Conservation (phyloP, 129 eudicot species). For the Saposhnikovia divaricata region DNA sequence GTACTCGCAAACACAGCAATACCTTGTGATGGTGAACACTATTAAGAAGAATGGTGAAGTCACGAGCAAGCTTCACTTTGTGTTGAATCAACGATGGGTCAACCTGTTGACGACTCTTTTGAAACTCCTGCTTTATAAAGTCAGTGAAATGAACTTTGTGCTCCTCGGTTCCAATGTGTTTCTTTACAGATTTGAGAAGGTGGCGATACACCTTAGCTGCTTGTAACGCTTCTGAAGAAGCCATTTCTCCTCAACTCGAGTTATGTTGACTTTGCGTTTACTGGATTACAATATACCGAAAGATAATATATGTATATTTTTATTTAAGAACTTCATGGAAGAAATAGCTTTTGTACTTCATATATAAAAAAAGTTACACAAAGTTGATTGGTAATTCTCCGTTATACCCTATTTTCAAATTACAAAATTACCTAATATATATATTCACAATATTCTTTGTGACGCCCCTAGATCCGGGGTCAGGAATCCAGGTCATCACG, state of each 20-base stretch:
- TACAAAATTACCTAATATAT: background rate
- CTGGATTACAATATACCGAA: background rate
- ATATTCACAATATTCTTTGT: background rate
- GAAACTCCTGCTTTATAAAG: slow-evolving; percentile 63
- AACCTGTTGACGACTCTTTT: slow-evolving; percentile 28
- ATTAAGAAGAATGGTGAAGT: slow-evolving; percentile 60
- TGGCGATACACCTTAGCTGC: slow-evolving; percentile 50
- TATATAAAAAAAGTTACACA: background rate
- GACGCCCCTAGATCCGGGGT: no score
- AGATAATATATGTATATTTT: background rate
- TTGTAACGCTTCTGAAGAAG: slow-evolving; percentile 40
- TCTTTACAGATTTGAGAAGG: slow-evolving; percentile 69
- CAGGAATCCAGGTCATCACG: no score
- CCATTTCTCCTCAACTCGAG: slow-evolving; percentile 28
- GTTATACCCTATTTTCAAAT: background rate
- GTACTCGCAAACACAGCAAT: background rate
- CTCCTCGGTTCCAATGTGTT: slow-evolving; percentile 70
- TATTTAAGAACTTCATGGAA: background rate
- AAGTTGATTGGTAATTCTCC: background rate
- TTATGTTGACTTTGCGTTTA: background rate
- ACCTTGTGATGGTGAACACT: slow-evolving; percentile 92
- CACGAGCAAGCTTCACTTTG: slow-evolving; percentile 57
- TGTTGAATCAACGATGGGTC: slow-evolving; percentile 42
- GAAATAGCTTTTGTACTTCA: background rate
- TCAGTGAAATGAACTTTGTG: slow-evolving; percentile 63